phyloP scores from a whole-genome alignment of 768 basidiomycete species.

The Rhodocollybia butyracea region DNA sequence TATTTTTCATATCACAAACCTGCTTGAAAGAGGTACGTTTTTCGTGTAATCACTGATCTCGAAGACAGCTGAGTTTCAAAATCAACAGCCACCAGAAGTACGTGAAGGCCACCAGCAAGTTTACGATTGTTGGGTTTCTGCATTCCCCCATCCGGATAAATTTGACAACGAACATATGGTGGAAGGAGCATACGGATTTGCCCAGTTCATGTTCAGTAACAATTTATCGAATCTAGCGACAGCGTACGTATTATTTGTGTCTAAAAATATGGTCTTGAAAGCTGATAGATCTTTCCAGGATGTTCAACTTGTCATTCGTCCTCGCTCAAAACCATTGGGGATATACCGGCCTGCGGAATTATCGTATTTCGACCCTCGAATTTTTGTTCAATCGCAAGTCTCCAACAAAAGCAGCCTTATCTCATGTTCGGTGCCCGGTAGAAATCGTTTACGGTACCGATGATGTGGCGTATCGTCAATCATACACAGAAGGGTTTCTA shows the following conservation, averaged over 20 bases:
- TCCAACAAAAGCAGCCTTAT: constrained; percentile 3
- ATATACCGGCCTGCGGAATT: not conserved
- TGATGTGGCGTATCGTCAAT: constrained; percentile 23
- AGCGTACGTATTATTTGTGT: constrained; percentile 7
- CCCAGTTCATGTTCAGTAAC: constrained; percentile 14
- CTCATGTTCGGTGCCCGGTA: constrained; percentile 19
- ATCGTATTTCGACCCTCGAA: constrained; percentile 3
- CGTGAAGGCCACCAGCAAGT: constrained; percentile 13
- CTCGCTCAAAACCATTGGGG: constrained; percentile 2
- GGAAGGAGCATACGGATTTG: constrained; percentile 13
- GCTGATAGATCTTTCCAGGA: not conserved
- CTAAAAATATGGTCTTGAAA: not conserved
- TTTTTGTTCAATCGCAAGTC: constrained; percentile 12
- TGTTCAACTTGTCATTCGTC: not conserved
- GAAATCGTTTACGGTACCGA: constrained; percentile 21
- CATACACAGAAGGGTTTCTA: constrained; percentile 13
- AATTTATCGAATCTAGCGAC: not conserved
- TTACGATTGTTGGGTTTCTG: constrained; percentile 11
- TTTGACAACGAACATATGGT: constrained; percentile 7
- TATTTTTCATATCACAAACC: constrained; percentile 23
- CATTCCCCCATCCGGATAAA: not conserved
- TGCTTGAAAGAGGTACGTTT: constrained; percentile 22
- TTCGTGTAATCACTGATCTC: not conserved
- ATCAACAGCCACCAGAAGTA: constrained; percentile 10
- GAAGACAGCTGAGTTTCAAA: not conserved